A percentile compares a stretch with the other conserved stretches of the same genome.
phyloP scores from a whole-genome alignment of 2,329 filamentous ascomycete genomes.

The Ophiostoma tasmaniense region DNA sequence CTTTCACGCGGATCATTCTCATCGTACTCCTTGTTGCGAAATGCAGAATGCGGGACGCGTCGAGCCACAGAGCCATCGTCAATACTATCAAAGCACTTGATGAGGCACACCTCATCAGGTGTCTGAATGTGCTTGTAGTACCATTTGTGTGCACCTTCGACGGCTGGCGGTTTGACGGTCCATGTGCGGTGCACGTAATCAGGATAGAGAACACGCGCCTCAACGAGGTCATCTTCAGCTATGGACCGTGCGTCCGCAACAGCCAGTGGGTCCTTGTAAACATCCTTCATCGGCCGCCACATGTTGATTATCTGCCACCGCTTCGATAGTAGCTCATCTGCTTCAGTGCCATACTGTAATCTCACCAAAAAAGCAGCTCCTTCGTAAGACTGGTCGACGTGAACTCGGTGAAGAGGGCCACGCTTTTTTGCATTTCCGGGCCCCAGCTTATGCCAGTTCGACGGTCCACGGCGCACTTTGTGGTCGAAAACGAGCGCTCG shows the following conservation, averaged over 20 bases:
- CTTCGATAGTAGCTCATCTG: background rate
- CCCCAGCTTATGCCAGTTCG: constrained; percentile 58
- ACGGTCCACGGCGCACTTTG: constrained; percentile 50
- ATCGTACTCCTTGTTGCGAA: constrained; percentile 37
- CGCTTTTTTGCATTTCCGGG: constrained; percentile 52
- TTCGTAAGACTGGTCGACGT: constrained; percentile 35
- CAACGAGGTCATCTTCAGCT: constrained; percentile 29
- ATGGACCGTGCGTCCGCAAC: constrained; percentile 33
- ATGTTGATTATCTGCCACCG: constrained; percentile 22
- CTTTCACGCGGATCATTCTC: constrained; percentile 41
- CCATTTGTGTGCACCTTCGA: constrained; percentile 38
- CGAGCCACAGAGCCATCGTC: constrained; percentile 41
- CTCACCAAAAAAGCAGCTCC: background rate
- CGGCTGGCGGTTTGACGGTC: constrained; percentile 26
- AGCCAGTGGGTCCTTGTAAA: constrained; percentile 35
- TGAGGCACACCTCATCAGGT: constrained; percentile 44
- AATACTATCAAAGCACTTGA: constrained; percentile 47
- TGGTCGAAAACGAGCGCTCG: constrained; percentile 52
- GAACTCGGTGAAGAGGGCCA: constrained; percentile 38
- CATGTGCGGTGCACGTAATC: constrained; percentile 31
- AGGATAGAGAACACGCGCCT: constrained; percentile 10
- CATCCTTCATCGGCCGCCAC: constrained; percentile 42
- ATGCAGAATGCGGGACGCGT: constrained; percentile 45
- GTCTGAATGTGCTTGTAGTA: constrained; percentile 42
- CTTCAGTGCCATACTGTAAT: background rate